These are phyloP conservation scores for Aspergillus pseudonomiae DNA, from an alignment of 2,329 filamentous ascomycete species.

Conservation along the genomic window DNA sequence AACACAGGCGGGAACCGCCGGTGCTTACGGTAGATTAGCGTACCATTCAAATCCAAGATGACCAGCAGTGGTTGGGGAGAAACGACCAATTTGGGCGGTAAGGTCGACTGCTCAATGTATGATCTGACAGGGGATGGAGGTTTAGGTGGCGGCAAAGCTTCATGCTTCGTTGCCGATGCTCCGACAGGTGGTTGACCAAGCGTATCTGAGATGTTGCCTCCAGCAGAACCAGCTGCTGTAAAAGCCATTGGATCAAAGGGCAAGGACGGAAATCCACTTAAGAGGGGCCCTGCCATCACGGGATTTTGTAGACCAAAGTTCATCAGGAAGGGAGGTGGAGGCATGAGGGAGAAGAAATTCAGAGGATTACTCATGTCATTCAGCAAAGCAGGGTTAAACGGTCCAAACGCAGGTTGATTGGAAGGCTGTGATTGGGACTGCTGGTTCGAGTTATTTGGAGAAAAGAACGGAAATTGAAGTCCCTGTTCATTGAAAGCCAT, in stretches of 20 bases:
- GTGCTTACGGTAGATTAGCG: constrained; percentile 73
- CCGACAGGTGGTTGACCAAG: constrained; percentile 8
- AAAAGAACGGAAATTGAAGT: constrained; percentile 14
- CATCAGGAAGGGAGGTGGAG: constrained; percentile 19
- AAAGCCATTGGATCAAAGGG: constrained; percentile 13
- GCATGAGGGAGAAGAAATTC: constrained; percentile 15
- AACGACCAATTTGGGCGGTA: constrained; percentile 46
- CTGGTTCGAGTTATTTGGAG: constrained; percentile 6
- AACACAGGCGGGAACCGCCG: constrained; percentile 57
- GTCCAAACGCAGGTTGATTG: constrained; percentile 11
- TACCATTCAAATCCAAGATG: constrained; percentile 92
- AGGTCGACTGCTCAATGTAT: constrained; percentile 63
- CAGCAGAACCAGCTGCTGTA: constrained; percentile 8
- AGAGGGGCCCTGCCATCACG: constrained; percentile 10
- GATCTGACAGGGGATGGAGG: constrained; percentile 59
- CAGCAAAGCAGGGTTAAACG: constrained; percentile 13
- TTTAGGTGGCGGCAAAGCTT: constrained; percentile 23
- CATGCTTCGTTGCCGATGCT: constrained; percentile 14
- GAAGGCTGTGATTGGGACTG: constrained; percentile 10
- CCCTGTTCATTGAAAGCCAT: background rate
- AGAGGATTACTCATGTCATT: constrained; percentile 13
- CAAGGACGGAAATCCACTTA: constrained; percentile 10
- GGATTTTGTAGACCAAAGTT: constrained; percentile 15
- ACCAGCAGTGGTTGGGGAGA: constrained; percentile 70
- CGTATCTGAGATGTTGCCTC: background rate